phyloP scores from a whole-genome alignment of 352 stramenopile genomes.

The Phytophthora syringae region DNA sequence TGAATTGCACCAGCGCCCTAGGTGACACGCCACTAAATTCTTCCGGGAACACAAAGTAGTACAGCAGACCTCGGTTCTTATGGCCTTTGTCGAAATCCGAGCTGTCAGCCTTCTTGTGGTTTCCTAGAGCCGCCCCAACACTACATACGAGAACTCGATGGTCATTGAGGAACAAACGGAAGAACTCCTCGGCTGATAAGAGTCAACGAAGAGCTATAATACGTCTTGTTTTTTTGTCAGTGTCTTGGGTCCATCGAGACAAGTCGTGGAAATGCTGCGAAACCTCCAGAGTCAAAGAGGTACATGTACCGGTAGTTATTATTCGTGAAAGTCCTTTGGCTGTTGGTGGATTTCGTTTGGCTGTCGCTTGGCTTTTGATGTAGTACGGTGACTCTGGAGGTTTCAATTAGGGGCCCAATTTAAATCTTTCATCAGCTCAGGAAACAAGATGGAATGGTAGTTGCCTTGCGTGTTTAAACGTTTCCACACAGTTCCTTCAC shows the following conservation, averaged over 20 bases:
- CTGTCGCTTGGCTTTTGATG: too few relatives aligned
- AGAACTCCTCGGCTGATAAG: slow-evolving; percentile 39
- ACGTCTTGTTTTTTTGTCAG: slow-evolving; percentile 4
- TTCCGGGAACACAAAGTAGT: slow-evolving; percentile 42
- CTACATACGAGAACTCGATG: slow-evolving; percentile 27
- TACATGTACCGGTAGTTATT: too few relatives aligned
- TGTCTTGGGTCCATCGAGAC: slow-evolving; percentile 38
- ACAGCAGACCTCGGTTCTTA: slow-evolving; percentile 23
- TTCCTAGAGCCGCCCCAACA: slow-evolving; percentile 6
- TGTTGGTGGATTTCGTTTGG: too few relatives aligned
- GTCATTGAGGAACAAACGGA: slow-evolving; percentile 40
- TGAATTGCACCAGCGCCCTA: slow-evolving; percentile 21
- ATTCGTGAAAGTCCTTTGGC: too few relatives aligned
- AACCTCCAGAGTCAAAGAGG: too few relatives aligned
- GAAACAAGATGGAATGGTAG: too few relatives aligned
- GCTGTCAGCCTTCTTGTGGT: background rate
- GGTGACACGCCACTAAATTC: slow-evolving; percentile 7
- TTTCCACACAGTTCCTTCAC: too few relatives aligned
- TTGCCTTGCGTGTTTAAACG: too few relatives aligned
- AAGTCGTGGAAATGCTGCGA: slow-evolving; percentile 64
- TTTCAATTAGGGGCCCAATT: too few relatives aligned
- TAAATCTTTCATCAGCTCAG: too few relatives aligned
- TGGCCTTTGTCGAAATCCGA: background rate
- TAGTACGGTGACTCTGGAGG: too few relatives aligned
- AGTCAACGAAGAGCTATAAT: background rate